Conservation (phyloP, 306 rosid genomes). For the Neltuma alba region DNA sequence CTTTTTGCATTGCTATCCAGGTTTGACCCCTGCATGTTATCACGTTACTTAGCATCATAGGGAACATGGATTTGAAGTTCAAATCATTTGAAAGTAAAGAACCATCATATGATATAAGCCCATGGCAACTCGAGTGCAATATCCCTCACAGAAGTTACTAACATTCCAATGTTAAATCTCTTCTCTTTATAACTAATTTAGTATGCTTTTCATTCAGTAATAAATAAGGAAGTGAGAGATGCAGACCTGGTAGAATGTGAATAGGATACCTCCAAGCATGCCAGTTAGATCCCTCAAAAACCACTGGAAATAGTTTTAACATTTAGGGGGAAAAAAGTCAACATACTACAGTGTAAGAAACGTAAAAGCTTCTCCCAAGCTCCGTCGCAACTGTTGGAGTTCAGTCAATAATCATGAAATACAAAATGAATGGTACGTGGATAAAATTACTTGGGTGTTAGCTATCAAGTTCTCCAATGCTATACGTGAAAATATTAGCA, state of each 20-base stretch:
- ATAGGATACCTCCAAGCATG: conserved; percentile 97
- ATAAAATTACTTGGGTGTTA: not conserved
- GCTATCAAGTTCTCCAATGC: not conserved
- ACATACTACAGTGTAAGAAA: conserved; percentile 36
- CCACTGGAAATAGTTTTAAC: conserved; percentile 73
- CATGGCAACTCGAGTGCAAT: not conserved
- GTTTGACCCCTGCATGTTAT: conserved; percentile 78
- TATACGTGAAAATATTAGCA: not conserved
- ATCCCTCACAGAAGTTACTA: conserved; percentile 8
- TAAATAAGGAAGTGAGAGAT: conserved; percentile 21
- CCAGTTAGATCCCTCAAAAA: conserved; percentile 97
- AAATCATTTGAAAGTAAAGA: conserved; percentile 9
- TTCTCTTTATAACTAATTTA: not conserved
- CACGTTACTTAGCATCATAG: conserved; percentile 15
- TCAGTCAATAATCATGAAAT: not conserved
- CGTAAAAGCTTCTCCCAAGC: conserved; percentile 36
- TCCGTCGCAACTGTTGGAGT: conserved; percentile 2
- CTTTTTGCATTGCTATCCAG: conserved; percentile 96
- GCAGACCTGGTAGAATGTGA: conserved; percentile 92
- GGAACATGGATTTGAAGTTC: not conserved
- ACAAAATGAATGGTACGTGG: not conserved
- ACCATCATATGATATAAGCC: not conserved
- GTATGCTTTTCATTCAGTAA: not conserved
- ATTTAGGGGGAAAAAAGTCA: conserved; percentile 37
- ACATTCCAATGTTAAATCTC: conserved; percentile 13